Evolutionary conservation across 768 basidiomycete genomes (phyloP).

Genomic region (Amylocystis lapponica): DNA sequence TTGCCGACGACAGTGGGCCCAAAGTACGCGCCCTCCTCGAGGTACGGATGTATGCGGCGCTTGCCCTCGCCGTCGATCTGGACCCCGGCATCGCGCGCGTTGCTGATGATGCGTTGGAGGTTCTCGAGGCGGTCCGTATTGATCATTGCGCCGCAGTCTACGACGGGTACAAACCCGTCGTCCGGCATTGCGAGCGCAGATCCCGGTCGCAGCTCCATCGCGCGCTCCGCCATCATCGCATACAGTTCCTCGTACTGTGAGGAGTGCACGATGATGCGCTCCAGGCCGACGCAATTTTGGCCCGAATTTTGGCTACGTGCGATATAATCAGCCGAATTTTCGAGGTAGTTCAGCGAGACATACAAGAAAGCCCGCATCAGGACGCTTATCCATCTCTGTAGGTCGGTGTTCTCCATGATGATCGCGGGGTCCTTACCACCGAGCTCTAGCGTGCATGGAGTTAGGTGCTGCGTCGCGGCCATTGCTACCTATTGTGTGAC

Average conservation of each 20-base stretch:
- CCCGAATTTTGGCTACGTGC: constrained; percentile 76
- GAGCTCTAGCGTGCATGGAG: constrained; percentile 89
- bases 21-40: constrained; percentile 77
- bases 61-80: constrained; percentile 57
- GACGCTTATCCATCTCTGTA: constrained; percentile 71
- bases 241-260: constrained; percentile 74
- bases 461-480: constrained; percentile 82
- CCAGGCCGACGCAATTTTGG: constrained; percentile 97
- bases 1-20: constrained; percentile 81
- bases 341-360: constrained; percentile 25
- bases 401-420: constrained; percentile 79
- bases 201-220: constrained; percentile 67
- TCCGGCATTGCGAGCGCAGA: constrained; percentile 62
- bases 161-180: constrained; percentile 64
- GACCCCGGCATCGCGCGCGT: constrained; percentile 74
- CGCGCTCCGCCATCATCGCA: constrained; percentile 55
- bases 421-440: constrained; percentile 95
- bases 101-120: constrained; percentile 61
- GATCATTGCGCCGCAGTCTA: constrained; percentile 90
- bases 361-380: constrained; percentile 94
- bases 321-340: background rate
- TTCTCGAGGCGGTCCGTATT: constrained; percentile 61
- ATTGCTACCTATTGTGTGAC: constrained; percentile 54
- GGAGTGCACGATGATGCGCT: constrained; percentile 82
- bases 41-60: constrained; percentile 57